Percentiles rank a stretch among this genome's conserved stretches.
These are phyloP conservation scores for Carex kokanica DNA, from an alignment of 176 grass and related monocot genomes.

Conservation along the genomic window DNA sequence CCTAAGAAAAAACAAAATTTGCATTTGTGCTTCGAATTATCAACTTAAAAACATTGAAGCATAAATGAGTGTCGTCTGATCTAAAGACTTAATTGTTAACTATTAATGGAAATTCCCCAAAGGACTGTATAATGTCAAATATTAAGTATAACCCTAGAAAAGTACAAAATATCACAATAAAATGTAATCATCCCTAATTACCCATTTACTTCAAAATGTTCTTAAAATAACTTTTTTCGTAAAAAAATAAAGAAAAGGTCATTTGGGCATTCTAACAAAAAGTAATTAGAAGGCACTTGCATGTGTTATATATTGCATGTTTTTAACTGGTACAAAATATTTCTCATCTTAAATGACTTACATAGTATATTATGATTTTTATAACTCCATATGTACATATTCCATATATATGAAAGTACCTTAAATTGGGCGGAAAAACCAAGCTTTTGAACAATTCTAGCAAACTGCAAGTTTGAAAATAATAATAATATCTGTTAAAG, in stretches of 20 bases:
- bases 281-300: not conserved
- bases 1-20: slow-evolving; percentile 20
- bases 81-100: not conserved
- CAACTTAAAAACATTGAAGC: not conserved
- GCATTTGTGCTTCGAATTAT: not conserved
- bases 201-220: not conserved
- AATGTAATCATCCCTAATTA: not conserved
- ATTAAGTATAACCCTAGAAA: not conserved
- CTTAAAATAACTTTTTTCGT: not conserved
- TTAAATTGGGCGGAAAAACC: slow-evolving; percentile 36
- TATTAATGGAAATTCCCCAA: not conserved
- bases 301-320: not conserved
- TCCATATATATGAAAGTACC: slow-evolving; percentile 18
- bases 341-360: not conserved
- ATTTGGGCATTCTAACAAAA: not conserved
- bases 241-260: slow-evolving; percentile 3
- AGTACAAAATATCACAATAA: not conserved
- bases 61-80: not conserved
- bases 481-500: not conserved
- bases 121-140: not conserved
- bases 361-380: not conserved
- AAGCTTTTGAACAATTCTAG: slow-evolving; percentile 39
- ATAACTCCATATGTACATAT: not conserved
- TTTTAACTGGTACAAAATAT: not conserved
- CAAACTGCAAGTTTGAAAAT: slow-evolving; percentile 25